A percentile compares a stretch with the other conserved stretches of the same genome.
Evolutionary conservation across 805 yeast species (phyloP).

Genomic region (Cyberlindnera galapagoensis): DNA sequence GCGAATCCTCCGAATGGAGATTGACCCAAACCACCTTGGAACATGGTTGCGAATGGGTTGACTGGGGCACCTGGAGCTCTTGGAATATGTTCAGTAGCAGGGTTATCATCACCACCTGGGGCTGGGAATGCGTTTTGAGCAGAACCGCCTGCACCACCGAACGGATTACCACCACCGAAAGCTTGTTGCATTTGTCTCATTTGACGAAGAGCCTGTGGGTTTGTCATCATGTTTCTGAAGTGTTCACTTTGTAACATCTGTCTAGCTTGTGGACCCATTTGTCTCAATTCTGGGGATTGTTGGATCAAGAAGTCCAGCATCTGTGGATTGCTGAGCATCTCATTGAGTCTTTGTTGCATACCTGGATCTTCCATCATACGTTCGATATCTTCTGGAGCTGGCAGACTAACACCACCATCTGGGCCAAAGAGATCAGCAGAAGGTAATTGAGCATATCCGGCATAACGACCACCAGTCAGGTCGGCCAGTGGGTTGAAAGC

Average conservation of each 20-base stretch:
- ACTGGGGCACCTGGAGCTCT: slow-evolving; percentile 22
- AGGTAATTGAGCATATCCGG: slow-evolving; percentile 87
- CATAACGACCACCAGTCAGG: slow-evolving; percentile 91
- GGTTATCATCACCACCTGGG: slow-evolving; percentile 36
- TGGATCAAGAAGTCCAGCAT: slow-evolving; percentile 78
- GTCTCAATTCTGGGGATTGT: slow-evolving; percentile 77
- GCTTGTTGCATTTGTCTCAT: slow-evolving; percentile 70
- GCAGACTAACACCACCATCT: slow-evolving; percentile 76
- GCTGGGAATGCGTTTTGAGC: slow-evolving; percentile 37
- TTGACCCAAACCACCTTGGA: slow-evolving; percentile 28
- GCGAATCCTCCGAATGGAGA: slow-evolving; percentile 38
- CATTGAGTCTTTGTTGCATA: slow-evolving; percentile 75
- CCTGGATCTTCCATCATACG: slow-evolving; percentile 76
- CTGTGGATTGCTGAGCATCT: slow-evolving; percentile 80
- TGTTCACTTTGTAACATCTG: slow-evolving; percentile 78
- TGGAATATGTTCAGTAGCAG: slow-evolving; percentile 21
- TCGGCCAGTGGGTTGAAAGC: slow-evolving; percentile 88
- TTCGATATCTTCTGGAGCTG: slow-evolving; percentile 69
- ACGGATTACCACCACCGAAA: slow-evolving; percentile 28
- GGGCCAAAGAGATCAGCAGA: slow-evolving; percentile 86
- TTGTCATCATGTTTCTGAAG: slow-evolving; percentile 70
- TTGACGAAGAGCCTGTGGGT: slow-evolving; percentile 80
- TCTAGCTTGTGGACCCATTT: slow-evolving; percentile 86
- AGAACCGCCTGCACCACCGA: slow-evolving; percentile 23
- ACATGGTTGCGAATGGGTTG: slow-evolving; percentile 48